Base-by-base conservation (phyloP, 805 yeast species). In the Scheffersomyces lignosus region DNA sequence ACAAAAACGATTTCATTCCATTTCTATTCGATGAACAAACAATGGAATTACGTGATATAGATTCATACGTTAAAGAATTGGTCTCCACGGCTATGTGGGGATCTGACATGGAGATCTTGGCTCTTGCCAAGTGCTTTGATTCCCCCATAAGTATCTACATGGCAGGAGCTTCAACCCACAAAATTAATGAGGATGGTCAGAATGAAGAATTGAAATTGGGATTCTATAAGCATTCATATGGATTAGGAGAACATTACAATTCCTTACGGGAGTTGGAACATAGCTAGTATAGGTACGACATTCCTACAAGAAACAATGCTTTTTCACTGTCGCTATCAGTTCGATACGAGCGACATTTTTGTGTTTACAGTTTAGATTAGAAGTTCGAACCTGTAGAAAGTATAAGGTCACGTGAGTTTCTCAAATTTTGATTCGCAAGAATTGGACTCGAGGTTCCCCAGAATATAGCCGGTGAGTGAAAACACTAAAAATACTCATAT, bases 231-330 rank as follows among this genome's bases (percentile, higher is more conserved):
- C 93, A 89, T 55, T 77, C 80, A 12, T 91, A 79, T 58, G 93
- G 96, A 0, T 72, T 91, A 16, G 99, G 99, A 18, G 98, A 90
- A 63, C 99, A 91, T 64, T 91, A 91, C 62, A 91, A 91, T 57
- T 87, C 96, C 18, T 53, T 68, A 25, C 47, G 66, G 25, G 56
- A 54, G n/a, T n/a, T n/a, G n/a, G n/a, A n/a, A n/a, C n/a, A n/a
- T n/a, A n/a, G n/a, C n/a, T n/a, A n/a, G n/a, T n/a, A n/a, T n/a
- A n/a, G n/a, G n/a, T n/a, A n/a, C n/a, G n/a, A n/a, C n/a, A n/a
- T n/a, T n/a, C n/a, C n/a, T n/a, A n/a, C n/a, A n/a, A n/a, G n/a
- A n/a, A n/a, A n/a, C n/a, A n/a, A n/a, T n/a, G n/a, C n/a, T n/a
- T n/a, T n/a, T n/a, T n/a, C n/a, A n/a, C n/a, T n/a, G n/a, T n/a